Evolutionary conservation across 2,329 filamentous ascomycete species (phyloP).

Genomic region (Aphanocladium album): DNA sequence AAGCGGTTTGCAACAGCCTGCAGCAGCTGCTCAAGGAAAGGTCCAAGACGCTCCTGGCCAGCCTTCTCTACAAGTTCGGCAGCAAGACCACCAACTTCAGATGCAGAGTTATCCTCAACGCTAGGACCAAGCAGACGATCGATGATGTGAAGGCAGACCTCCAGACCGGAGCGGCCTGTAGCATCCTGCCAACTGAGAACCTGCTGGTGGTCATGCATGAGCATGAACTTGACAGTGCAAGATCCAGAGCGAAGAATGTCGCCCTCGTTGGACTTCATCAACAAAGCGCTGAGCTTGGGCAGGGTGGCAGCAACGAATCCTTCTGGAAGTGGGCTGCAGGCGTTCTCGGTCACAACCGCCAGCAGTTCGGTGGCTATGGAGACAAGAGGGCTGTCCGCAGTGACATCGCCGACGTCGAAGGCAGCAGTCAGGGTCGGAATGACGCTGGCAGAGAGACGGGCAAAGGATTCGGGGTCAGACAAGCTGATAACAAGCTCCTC

Average conservation of each 20-base stretch:
- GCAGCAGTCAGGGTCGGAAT: slow-evolving; percentile 82
- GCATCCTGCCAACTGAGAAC: slow-evolving; percentile 83
- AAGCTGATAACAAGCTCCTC: slow-evolving; percentile 76
- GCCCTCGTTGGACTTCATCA: slow-evolving; percentile 80
- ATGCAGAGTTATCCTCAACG: slow-evolving; percentile 89
- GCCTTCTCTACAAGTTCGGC: slow-evolving; percentile 95
- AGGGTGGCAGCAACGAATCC: slow-evolving; percentile 82
- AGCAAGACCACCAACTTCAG: slow-evolving; percentile 92
- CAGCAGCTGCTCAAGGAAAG: slow-evolving; percentile 82
- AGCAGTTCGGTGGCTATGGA: slow-evolving; percentile 84
- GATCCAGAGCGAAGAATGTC: slow-evolving; percentile 84
- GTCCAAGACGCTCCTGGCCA: slow-evolving; percentile 82
- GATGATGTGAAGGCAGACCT: slow-evolving; percentile 85
- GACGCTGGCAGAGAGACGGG: slow-evolving; percentile 76
- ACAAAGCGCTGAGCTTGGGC: slow-evolving; percentile 77
- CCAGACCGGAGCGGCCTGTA: slow-evolving; percentile 73
- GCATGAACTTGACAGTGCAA: slow-evolving; percentile 80
- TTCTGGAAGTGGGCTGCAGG: slow-evolving; percentile 75
- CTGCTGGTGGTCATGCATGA: slow-evolving; percentile 85
- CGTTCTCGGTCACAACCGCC: slow-evolving; percentile 73
- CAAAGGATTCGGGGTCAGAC: slow-evolving; percentile 64
- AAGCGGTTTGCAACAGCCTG: slow-evolving; percentile 83
- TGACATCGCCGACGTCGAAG: slow-evolving; percentile 82
- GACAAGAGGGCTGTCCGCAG: slow-evolving; percentile 76
- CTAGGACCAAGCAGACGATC: slow-evolving; percentile 78